phyloP scores from a whole-genome alignment of 495 filamentous ascomycete genomes.

The Hyphodiscus hymeniophilus region DNA sequence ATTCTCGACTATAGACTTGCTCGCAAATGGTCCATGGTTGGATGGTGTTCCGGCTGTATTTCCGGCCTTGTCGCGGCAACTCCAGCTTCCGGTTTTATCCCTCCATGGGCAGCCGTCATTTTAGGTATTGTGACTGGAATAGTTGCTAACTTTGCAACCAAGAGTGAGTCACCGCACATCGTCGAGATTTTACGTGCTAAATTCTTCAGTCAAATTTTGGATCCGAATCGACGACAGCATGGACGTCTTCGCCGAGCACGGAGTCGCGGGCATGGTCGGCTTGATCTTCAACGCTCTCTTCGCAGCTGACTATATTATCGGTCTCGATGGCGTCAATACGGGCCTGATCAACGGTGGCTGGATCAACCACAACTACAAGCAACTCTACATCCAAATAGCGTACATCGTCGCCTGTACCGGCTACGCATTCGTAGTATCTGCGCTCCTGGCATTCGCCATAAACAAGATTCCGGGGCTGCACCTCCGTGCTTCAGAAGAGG shows the following conservation, averaged over 20 bases:
- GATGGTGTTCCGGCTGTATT: constrained; percentile 94
- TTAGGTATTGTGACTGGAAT: constrained; percentile 79
- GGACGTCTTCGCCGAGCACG: constrained; percentile 98
- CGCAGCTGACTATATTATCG: constrained; percentile 80
- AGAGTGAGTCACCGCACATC: constrained; percentile 39
- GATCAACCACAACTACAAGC: constrained; percentile 80
- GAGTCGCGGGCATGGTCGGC: constrained; percentile 85
- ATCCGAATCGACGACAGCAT: constrained; percentile 92
- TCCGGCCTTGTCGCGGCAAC: constrained; percentile 85
- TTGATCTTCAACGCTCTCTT: constrained; percentile 91
- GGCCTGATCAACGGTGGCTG: constrained; percentile 66
- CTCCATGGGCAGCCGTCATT: constrained; percentile 82
- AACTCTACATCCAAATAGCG: constrained; percentile 87
- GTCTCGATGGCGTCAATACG: constrained; percentile 87
- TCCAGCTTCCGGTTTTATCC: constrained; percentile 80
- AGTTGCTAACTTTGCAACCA: constrained; percentile 89
- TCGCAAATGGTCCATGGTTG: constrained; percentile 98
- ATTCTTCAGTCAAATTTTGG: constrained; percentile 77
- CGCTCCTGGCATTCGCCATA: constrained; percentile 74
- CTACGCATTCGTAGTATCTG: constrained; percentile 80
- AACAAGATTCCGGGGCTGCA: constrained; percentile 84
- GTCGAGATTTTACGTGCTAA: constrained; percentile 21
- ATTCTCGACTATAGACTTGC: constrained; percentile 91
- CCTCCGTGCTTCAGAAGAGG: constrained; percentile 87
- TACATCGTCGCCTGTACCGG: constrained; percentile 68